phyloP scores from a whole-genome alignment of 2,329 filamentous ascomycete genomes.

The Arachnomyces sp. region DNA sequence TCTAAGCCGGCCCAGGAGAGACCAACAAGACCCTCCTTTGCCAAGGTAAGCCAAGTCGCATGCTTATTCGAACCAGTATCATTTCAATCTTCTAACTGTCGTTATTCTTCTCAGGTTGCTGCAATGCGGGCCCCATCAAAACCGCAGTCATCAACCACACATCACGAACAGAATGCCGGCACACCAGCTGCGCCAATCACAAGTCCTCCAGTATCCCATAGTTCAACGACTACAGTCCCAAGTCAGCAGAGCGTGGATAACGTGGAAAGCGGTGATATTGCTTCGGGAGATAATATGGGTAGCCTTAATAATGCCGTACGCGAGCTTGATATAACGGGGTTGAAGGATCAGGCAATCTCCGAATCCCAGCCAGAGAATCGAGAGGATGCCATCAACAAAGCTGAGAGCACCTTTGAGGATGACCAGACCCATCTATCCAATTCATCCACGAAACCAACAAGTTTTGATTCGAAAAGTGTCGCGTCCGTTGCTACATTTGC shows the following conservation, averaged over 20 bases:
- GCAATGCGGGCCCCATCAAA: conserved; percentile 33
- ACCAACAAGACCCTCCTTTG: conserved; percentile 56
- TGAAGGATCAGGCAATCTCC: conserved; percentile 19
- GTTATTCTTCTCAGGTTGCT: conserved; percentile 29
- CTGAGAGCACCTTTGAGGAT: conserved; percentile 35
- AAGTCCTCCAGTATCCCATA: conserved; percentile 11
- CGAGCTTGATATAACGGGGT: conserved; percentile 23
- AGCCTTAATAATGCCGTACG: conserved; percentile 27
- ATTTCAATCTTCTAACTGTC: conserved; percentile 13
- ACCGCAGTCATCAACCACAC: conserved; percentile 17
- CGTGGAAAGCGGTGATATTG: neutral
- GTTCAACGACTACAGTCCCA: conserved; percentile 13
- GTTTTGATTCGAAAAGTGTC: conserved; percentile 87
- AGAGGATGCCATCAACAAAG: conserved; percentile 25
- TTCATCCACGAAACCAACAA: conserved; percentile 72
- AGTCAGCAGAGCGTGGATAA: conserved; percentile 14
- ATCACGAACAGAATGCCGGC: conserved; percentile 20
- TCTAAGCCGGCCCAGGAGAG: conserved; percentile 20
- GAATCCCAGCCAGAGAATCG: conserved; percentile 22
- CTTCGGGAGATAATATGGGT: conserved; percentile 17
- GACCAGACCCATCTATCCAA: conserved; percentile 47
- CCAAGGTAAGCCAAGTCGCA: conserved; percentile 53
- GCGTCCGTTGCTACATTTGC: conserved; percentile 91
- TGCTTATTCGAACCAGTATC: conserved; percentile 6
- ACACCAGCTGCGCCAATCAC: conserved; percentile 16